Evolutionary conservation across 2,329 filamentous ascomycete species (phyloP), one percentile per base, ranked within the genome.

Genomic region (Ophiosphaerella herpotricha): DNA sequence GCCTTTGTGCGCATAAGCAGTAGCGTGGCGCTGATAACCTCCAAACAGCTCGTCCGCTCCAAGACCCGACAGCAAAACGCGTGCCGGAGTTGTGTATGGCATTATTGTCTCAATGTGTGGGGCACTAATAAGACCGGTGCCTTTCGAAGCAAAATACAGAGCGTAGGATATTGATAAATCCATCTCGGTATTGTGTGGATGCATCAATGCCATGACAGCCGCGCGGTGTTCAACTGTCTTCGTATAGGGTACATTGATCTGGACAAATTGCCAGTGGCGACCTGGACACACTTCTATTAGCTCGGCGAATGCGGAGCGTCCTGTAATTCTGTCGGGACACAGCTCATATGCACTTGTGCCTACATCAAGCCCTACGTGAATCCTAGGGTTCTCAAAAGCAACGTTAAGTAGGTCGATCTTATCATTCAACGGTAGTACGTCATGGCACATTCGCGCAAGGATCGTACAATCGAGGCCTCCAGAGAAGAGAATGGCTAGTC

Each of bases 161-260:
- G 94, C 94, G 61, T 84, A 88, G 0, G 90, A 89, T 62, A 99
- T 99, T 3, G 94, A 99, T 1, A 99, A 80, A 65, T 99, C 94
- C 94, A 99, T 99, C 74, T 99, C 94, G 0, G 94, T 99, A 60
- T 96, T 93, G 73, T 99, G 94, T 0, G 94, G 94, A 60, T 88
- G 81, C 71, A 99, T 97, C 14, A 99, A 78, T 2, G 84, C 81
- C 33, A 92, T 82, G 16, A 99, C 83, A 23, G 80, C 81, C 3
- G 80, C 66, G 54, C 90, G 85, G 63, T 96, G 89, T 2, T 80
- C 78, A 37, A 86, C 68, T 0, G 87, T 89, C 61, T 95, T 89
- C 5, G 78, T 68, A 68, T 93, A 97, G 0, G 93, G 89, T 24
- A 99, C 79, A 65, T 99, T 88, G 48, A 97, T 81, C 78, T 86